Percentiles rank a stretch among this genome's conserved stretches.
Conservation (phyloP, 1,139 yeast genomes). For the Pichia kudriavzevii region DNA sequence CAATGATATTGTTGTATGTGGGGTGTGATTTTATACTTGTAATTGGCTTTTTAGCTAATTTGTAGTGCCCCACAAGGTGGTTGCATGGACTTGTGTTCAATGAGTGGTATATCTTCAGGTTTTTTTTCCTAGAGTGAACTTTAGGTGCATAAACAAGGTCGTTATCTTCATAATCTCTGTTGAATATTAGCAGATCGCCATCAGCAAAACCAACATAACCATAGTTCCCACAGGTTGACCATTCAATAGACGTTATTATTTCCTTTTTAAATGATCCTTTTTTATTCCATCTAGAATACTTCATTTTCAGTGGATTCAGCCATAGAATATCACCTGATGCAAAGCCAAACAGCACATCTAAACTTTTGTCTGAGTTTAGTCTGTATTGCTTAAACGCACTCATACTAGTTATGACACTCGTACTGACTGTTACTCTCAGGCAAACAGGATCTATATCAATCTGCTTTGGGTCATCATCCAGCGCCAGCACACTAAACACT, state of each 20-base stretch:
- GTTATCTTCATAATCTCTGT: conserved; percentile 28
- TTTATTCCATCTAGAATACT: conserved; percentile 45
- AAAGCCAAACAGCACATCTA: conserved; percentile 45
- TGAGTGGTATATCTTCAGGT: conserved; percentile 17
- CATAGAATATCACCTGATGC: conserved; percentile 51
- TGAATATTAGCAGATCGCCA: conserved; percentile 29
- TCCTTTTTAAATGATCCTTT: conserved; percentile 32
- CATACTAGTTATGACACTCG: conserved; percentile 24
- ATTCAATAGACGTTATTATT: conserved; percentile 24
- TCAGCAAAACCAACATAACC: conserved; percentile 29
- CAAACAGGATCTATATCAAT: conserved; percentile 28
- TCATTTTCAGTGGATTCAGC: conserved; percentile 40
- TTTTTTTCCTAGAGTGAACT: conserved; percentile 13
- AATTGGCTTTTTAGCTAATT: conserved; percentile 52
- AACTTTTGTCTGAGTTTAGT: conserved; percentile 28
- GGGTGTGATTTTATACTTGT: conserved; percentile 47
- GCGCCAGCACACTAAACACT: conserved; percentile 24
- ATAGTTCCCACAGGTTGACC: conserved; percentile 26
- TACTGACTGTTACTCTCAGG: conserved; percentile 21
- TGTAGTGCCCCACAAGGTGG: conserved; percentile 55
- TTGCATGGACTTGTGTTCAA: conserved; percentile 1
- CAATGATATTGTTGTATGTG: conserved; percentile 30
- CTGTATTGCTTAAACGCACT: conserved; percentile 17
- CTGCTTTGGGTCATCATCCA: conserved; percentile 22
- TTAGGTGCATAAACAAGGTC: conserved; percentile 19